A percentile compares a stretch with the other conserved stretches of the same genome.
Evolutionary conservation across 164 flowering plant genomes (phyloP).

Genomic region (Saururus chinensis): DNA sequence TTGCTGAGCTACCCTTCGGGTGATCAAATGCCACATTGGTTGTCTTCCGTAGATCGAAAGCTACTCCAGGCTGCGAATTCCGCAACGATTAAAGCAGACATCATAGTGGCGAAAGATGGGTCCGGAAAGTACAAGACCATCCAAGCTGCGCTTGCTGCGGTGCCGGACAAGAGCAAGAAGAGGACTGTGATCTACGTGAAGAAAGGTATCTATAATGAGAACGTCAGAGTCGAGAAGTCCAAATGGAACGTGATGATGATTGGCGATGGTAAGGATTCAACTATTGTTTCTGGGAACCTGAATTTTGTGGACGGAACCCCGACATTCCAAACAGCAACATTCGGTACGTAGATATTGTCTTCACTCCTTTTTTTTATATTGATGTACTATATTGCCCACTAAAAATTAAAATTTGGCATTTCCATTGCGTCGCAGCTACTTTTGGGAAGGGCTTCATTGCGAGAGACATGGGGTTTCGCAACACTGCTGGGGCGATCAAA

Average conservation of each 20-base stretch:
- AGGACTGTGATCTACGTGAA: constrained; percentile 54
- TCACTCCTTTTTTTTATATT: too few relatives aligned
- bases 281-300: constrained; percentile 43
- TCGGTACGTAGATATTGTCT: constrained; percentile 26
- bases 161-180: constrained; percentile 34
- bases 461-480: background rate
- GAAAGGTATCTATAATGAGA: constrained; percentile 45
- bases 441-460: background rate
- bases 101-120: constrained; percentile 45
- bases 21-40: constrained; percentile 1
- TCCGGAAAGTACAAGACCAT: constrained; percentile 33
- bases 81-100: constrained; percentile 4
- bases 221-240: constrained; percentile 34
- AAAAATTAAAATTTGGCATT: background rate
- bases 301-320: constrained; percentile 64
- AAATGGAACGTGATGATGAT: constrained; percentile 60
- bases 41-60: constrained; percentile 23
- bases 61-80: constrained; percentile 34
- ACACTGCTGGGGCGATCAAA: constrained; percentile 1
- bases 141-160: constrained; percentile 27
- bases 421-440: background rate
- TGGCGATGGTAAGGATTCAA: constrained; percentile 52
- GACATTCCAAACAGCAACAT: constrained; percentile 55
- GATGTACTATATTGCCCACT: too few relatives aligned
- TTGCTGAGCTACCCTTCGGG: background rate